Conservation (phyloP, 2,329 filamentous ascomycete genomes). For the Zasmidium cellare region DNA sequence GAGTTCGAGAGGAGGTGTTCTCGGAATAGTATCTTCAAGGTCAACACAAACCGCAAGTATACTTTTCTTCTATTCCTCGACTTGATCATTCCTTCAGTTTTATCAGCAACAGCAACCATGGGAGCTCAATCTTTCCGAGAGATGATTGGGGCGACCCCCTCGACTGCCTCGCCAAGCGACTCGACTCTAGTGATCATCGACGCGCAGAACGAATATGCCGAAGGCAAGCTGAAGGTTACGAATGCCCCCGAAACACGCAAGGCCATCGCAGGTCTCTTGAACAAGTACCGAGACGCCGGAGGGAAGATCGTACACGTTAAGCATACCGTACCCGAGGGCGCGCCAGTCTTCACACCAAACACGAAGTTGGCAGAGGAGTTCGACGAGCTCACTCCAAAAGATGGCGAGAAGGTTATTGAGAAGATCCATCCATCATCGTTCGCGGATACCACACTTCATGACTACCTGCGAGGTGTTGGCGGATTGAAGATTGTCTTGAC, state of each 20-base stretch:
- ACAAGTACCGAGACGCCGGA: conserved; percentile 58
- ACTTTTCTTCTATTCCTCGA: not conserved
- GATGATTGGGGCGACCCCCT: conserved; percentile 56
- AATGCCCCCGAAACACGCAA: conserved; percentile 56
- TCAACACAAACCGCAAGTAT: conserved; percentile 3
- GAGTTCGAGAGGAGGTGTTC: not conserved
- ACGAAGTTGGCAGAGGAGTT: conserved; percentile 63
- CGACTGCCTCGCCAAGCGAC: conserved; percentile 58
- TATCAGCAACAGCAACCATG: conserved; percentile 4
- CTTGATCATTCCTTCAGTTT: not conserved
- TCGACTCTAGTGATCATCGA: conserved; percentile 67
- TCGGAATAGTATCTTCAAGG: not conserved
- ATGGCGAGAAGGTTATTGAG: conserved; percentile 57
- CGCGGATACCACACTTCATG: conserved; percentile 59
- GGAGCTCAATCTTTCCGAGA: conserved; percentile 47
- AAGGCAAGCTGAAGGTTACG: conserved; percentile 57
- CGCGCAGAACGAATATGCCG: conserved; percentile 68
- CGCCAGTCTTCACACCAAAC: conserved; percentile 65
- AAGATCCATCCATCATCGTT: conserved; percentile 64
- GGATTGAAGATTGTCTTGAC: conserved; percentile 62
- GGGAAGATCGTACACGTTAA: conserved; percentile 63
- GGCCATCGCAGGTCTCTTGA: conserved; percentile 58
- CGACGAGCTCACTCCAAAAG: conserved; percentile 55
- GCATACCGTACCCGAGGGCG: conserved; percentile 59
- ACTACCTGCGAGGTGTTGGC: conserved; percentile 52